Conservation (phyloP, 2,329 filamentous ascomycete genomes). For the Neodidymelliopsis sp. region DNA sequence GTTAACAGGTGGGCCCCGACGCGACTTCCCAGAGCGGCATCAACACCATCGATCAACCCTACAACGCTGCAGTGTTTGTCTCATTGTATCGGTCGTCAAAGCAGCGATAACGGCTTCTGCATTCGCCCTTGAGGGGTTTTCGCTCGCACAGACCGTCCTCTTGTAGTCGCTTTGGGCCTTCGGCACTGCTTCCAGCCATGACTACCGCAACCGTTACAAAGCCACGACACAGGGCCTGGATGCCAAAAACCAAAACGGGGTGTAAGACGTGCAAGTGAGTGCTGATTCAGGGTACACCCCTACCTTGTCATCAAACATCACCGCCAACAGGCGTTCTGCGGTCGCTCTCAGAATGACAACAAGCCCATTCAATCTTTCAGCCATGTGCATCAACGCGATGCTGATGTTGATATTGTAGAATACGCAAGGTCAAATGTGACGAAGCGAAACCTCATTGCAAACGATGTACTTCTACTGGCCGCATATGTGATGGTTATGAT, state of each 20-base stretch:
- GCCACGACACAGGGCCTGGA: conserved; percentile 2
- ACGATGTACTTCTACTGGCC: conserved; percentile 42
- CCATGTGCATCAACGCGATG: neutral
- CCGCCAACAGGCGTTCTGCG: too few species aligned
- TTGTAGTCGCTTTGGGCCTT: neutral
- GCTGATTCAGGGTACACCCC: conserved; percentile 6
- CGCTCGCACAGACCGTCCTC: neutral
- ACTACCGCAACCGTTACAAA: neutral
- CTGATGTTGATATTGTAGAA: conserved; percentile 26
- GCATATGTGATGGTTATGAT: conserved; percentile 44
- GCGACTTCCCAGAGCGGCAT: neutral
- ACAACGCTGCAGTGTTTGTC: neutral
- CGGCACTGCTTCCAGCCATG: neutral
- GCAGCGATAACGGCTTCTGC: conserved; percentile 3
- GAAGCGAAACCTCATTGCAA: conserved; percentile 42
- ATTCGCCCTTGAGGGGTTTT: neutral
- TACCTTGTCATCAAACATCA: too few species aligned
- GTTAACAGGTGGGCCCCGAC: neutral
- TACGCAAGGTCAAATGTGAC: conserved; percentile 46
- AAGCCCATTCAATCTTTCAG: neutral
- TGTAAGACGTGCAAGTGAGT: conserved; percentile 23
- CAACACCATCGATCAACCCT: neutral
- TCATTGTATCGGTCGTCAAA: too few species aligned
- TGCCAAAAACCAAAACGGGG: conserved; percentile 13
- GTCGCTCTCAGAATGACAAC: too few species aligned